Evolutionary conservation across 1,139 yeast genomes (phyloP), one percentile per base, ranked within the genome.

Genomic region (Hansenula sp.): DNA sequence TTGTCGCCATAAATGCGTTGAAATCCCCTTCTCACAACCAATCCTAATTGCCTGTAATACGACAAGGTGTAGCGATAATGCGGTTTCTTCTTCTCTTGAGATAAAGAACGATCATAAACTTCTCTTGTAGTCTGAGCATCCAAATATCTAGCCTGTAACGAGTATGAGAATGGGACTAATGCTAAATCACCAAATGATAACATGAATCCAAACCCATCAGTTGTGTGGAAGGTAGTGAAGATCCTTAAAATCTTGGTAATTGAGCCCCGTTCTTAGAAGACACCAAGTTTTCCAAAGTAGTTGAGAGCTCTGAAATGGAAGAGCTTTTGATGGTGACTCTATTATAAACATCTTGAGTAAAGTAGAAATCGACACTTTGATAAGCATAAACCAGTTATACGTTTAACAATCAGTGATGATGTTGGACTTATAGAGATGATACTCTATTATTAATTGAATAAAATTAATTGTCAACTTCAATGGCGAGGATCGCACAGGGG

Each of bases 81-180:
- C 34, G 57, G 55, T 41, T 60, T 67, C 59, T 62, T 67, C 47
- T 73, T 69, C 47, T 68, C 75, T 46, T 71, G 73, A 25, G 58
- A 53, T 55, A 67, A 62, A 3, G 76, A 71, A 12, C 55, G 54
- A 36, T 65, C 63, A 49, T 68, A 74, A n/a, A 56, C 43, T 19
- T 62, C 60, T 47, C 65, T 60, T 1, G 78, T 72, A 36, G 62
- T 61, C 28, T 71, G 70, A 4, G 80, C 72, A 25, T 60, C 44
- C 49, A 91, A 69, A 63, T 82, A 94, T 50, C 98, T 76, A 3
- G 96, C 75, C 61, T 93, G 99, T 48, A 93, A 63, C 5, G 93
- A 76, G 63, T 94, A 93, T 1, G 96, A 77, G 72, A 93, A 91
- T 27, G 99, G 99, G n/a, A 93, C 89, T 72, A 94, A 77, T 1